Conservation (phyloP, 257 asterid genomes). For the Capsicum rhomboideum region DNA sequence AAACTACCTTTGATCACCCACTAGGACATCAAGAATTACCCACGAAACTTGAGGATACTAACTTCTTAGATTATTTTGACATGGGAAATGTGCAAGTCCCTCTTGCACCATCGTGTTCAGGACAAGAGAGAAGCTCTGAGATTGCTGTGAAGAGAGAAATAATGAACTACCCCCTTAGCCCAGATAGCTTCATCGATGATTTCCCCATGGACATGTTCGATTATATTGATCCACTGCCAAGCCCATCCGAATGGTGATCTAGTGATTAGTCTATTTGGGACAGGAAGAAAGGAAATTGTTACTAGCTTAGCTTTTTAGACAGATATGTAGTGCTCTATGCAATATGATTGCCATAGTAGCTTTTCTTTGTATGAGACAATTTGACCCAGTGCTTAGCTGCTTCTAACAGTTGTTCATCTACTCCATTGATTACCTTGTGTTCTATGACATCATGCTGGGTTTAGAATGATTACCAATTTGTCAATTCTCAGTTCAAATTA, state of each 20-base stretch:
- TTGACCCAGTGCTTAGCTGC: background rate
- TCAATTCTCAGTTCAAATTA: too few relatives aligned
- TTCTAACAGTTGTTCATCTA: background rate
- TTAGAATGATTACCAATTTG: too few relatives aligned
- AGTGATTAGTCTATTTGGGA: background rate
- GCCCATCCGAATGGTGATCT: slow-evolving; percentile 60
- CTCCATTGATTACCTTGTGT: background rate
- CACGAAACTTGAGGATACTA: slow-evolving; percentile 27
- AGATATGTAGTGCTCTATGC: background rate
- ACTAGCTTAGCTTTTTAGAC: background rate
- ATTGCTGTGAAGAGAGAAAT: slow-evolving; percentile 10
- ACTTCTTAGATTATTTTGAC: slow-evolving; percentile 36
- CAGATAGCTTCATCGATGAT: slow-evolving; percentile 48
- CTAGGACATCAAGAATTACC: slow-evolving; percentile 32
- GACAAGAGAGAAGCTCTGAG: slow-evolving; percentile 6
- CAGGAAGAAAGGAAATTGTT: background rate
- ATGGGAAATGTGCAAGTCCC: slow-evolving; percentile 29
- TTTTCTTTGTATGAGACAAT: background rate
- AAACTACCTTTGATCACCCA: slow-evolving; percentile 27
- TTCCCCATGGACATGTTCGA: slow-evolving; percentile 68
- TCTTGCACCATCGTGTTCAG: slow-evolving; percentile 17
- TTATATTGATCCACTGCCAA: slow-evolving; percentile 51
- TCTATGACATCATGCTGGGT: background rate
- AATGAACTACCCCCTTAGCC: slow-evolving; percentile 14
- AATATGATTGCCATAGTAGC: background rate